Conservation (phyloP, 106 monocot genomes). For the Dendrobium catenatum region DNA sequence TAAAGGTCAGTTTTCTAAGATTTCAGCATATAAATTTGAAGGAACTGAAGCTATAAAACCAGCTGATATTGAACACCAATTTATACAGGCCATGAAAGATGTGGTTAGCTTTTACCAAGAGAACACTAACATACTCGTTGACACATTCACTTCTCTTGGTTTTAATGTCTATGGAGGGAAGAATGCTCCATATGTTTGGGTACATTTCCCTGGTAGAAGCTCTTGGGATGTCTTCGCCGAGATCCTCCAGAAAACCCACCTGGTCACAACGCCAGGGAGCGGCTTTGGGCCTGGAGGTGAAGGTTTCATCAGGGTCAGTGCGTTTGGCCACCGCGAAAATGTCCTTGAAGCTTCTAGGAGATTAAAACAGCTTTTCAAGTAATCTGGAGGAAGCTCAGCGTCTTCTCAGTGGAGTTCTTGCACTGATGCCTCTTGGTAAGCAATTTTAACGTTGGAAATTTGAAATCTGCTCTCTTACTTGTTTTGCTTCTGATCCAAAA, state of each 20-base stretch:
- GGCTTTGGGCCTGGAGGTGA: constrained; percentile 93
- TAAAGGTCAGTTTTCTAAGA: constrained; percentile 38
- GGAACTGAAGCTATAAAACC: too few species aligned
- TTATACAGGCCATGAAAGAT: constrained; percentile 67
- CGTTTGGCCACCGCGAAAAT: constrained; percentile 85
- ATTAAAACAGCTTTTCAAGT: constrained; percentile 77
- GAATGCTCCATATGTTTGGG: constrained; percentile 99
- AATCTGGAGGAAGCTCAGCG: neutral
- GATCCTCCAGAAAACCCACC: constrained; percentile 88
- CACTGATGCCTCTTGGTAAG: too few species aligned
- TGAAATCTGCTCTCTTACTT: too few species aligned
- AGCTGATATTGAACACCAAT: neutral
- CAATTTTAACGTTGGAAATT: too few species aligned
- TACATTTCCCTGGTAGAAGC: constrained; percentile 78
- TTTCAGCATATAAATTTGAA: neutral
- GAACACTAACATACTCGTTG: constrained; percentile 69
- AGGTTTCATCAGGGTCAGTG: constrained; percentile 86
- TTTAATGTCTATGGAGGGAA: constrained; percentile 81
- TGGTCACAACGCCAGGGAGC: constrained; percentile 95
- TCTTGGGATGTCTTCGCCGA: constrained; percentile 96
- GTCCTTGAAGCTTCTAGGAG: constrained; percentile 78
- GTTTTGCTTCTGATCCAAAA: too few species aligned
- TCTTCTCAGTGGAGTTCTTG: too few species aligned
- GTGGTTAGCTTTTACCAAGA: constrained; percentile 79
- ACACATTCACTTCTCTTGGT: constrained; percentile 78